Conservation (phyloP, 371 early-diverging fungal genomes). For the Capniomyces stellatus region DNA sequence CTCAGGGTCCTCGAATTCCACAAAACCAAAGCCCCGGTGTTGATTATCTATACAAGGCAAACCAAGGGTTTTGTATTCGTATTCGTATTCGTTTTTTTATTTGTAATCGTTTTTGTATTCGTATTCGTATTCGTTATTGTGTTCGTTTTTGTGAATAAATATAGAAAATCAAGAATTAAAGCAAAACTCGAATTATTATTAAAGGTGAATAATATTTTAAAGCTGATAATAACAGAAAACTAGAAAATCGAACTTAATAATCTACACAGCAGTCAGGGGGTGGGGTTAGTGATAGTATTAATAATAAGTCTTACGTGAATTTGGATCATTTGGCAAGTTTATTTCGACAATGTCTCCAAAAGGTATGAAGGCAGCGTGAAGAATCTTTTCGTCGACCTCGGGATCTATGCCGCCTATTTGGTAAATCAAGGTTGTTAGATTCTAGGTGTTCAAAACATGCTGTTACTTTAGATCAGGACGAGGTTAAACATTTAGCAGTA, state of each 20-base stretch:
- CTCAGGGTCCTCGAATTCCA: constrained; percentile 69
- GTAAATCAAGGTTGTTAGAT: neutral
- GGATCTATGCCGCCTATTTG: constrained; percentile 61
- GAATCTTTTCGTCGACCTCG: constrained; percentile 49
- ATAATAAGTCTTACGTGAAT: constrained; percentile 30
- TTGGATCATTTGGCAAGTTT: constrained; percentile 60
- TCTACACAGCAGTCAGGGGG: constrained; percentile 2
- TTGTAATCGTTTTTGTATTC: no score
- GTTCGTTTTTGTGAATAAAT: no score
- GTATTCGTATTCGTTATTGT: no score
- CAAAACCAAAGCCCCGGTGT: constrained; percentile 88
- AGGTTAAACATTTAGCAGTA: neutral
- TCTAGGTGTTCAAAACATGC: neutral
- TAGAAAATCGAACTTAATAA: no score
- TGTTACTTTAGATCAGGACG: neutral
- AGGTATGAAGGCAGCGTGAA: constrained; percentile 83
- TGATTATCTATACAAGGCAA: constrained; percentile 24
- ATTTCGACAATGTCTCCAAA: constrained; percentile 90
- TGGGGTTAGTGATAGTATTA: neutral
- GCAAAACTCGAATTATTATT: constrained; percentile 1
- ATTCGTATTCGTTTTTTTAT: no score
- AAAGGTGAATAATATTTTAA: no score
- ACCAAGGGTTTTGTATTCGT: no score
- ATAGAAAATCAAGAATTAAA: no score
- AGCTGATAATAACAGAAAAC: no score